Percentiles rank a stretch among this genome's conserved stretches.
These are phyloP conservation scores for Ceratocystiopsis sp. DNA, from an alignment of 2,329 filamentous ascomycete genomes.

Conservation along the genomic window DNA sequence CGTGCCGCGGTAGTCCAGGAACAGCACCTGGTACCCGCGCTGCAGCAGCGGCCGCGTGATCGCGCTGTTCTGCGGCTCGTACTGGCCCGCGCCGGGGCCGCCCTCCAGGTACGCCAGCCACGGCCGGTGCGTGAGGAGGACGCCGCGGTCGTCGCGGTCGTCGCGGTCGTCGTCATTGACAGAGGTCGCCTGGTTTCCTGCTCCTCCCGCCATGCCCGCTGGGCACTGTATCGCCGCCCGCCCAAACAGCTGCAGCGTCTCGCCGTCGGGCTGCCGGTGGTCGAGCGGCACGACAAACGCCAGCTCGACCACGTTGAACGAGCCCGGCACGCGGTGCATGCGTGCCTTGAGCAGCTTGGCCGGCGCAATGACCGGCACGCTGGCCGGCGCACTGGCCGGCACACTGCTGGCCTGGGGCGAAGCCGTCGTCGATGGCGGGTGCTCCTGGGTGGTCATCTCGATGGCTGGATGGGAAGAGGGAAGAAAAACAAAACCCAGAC, in stretches of 20 bases:
- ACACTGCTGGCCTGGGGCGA: too few relatives aligned
- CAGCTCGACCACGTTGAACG: slow-evolving; percentile 55
- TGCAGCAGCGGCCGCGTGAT: slow-evolving; percentile 56
- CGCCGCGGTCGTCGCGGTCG: slow-evolving; percentile 3
- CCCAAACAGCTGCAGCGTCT: slow-evolving; percentile 58
- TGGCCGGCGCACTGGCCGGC: neutral
- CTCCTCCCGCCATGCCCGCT: slow-evolving; percentile 8
- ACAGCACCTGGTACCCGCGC: slow-evolving; percentile 69
- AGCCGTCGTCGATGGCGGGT: neutral
- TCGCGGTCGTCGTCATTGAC: slow-evolving; percentile 1
- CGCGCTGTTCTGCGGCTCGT: slow-evolving; percentile 53
- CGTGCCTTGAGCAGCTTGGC: slow-evolving; percentile 3
- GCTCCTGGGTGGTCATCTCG: neutral
- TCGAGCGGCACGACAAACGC: slow-evolving; percentile 79
- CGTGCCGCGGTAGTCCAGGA: slow-evolving; percentile 82
- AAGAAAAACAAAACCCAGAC: too few relatives aligned
- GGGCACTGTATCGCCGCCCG: slow-evolving; percentile 55
- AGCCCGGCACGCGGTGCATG: slow-evolving; percentile 6
- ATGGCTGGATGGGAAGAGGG: too few relatives aligned
- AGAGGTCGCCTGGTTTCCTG: slow-evolving; percentile 1
- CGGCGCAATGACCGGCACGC: neutral
- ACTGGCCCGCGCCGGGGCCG: slow-evolving; percentile 66
- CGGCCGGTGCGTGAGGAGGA: slow-evolving; percentile 23
- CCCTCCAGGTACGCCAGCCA: slow-evolving; percentile 66
- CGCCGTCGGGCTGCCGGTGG: slow-evolving; percentile 43